Evolutionary conservation across 306 rosid species (phyloP).

Genomic region (Luffa acutangula): DNA sequence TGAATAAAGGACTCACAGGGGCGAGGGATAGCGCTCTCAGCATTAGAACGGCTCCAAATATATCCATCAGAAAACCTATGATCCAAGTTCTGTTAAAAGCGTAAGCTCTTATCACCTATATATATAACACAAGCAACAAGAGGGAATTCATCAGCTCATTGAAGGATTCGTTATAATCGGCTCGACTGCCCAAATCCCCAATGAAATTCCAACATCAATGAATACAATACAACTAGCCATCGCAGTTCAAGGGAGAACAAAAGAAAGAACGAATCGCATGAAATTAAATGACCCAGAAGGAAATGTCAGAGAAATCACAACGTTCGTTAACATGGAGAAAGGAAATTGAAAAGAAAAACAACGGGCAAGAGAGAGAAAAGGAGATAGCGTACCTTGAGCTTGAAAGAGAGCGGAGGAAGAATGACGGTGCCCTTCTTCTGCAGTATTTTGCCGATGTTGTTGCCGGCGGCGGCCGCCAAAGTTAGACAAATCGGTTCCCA

Average conservation of each 20-base stretch:
- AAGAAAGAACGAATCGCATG: neutral
- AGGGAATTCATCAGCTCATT: neutral
- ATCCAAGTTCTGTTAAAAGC: constrained; percentile 74
- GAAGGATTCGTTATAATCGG: neutral
- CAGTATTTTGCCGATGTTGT: constrained; percentile 89
- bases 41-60: constrained; percentile 84
- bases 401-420: constrained; percentile 91
- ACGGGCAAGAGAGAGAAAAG: neutral
- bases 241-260: neutral
- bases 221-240: neutral
- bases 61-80: constrained; percentile 87
- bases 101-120: constrained; percentile 82
- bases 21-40: constrained; percentile 85
- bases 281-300: neutral
- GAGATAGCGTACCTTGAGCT: constrained; percentile 45
- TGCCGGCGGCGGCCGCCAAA: constrained; percentile 92
- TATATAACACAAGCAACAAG: constrained; percentile 18
- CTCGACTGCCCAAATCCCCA: neutral
- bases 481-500: constrained; percentile 83
- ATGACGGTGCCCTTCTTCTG: constrained; percentile 94
- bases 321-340: no score
- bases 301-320: neutral
- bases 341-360: neutral
- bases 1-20: constrained; percentile 57
- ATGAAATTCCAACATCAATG: neutral